Evolutionary conservation across 441 rosid genomes (phyloP).

Genomic region (Pelargonium fulgidum): DNA sequence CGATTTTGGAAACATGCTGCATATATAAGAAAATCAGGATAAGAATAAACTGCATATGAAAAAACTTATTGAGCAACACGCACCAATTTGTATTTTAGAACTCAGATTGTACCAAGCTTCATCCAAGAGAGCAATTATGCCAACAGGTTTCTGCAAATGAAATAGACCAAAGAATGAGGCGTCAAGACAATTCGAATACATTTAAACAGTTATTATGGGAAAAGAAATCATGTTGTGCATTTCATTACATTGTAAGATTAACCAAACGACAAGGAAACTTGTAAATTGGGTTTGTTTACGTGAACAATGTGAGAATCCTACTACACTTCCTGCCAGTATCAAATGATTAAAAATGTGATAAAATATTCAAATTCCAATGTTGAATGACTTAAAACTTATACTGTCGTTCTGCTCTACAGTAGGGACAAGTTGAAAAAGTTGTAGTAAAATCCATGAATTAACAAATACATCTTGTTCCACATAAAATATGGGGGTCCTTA

Average conservation of each 20-base stretch:
- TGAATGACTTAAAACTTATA: neutral
- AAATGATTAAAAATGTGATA: neutral
- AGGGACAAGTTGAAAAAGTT: neutral
- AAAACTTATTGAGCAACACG: conserved; percentile 11
- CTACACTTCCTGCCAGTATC: neutral
- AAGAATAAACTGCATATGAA: conserved; percentile 14
- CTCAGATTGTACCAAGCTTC: conserved; percentile 86
- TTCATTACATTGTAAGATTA: neutral
- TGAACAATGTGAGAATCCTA: neutral
- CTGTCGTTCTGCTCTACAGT: neutral
- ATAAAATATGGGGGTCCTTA: neutral
- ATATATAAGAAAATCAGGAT: conserved; percentile 19
- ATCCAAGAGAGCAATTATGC: conserved; percentile 94
- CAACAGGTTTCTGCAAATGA: conserved; percentile 89
- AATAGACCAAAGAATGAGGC: conserved; percentile 1
- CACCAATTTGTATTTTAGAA: conserved; percentile 14
- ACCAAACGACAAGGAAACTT: neutral
- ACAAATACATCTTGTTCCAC: neutral
- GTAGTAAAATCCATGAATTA: neutral
- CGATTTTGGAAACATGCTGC: conserved; percentile 97
- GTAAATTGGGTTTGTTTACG: neutral
- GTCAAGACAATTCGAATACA: neutral
- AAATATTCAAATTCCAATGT: neutral
- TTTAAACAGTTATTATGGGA: neutral
- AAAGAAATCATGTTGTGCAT: neutral